Evolutionary conservation across 169 alveolate genomes (phyloP).

Genomic region (Cryptosporidium canis): DNA sequence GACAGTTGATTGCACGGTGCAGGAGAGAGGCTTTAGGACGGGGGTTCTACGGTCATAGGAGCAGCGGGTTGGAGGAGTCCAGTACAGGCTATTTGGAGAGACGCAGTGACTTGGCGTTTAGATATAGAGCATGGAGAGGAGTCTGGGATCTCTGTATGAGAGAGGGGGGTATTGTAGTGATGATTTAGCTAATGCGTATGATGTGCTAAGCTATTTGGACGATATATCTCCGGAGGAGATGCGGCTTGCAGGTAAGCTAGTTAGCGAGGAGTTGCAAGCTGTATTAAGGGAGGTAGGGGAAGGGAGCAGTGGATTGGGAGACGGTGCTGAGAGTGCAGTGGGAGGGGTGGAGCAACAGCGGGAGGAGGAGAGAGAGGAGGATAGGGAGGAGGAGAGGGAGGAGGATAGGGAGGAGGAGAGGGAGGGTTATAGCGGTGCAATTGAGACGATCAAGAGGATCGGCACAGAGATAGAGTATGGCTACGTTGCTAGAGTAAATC

Average conservation of each 20-base stretch:
- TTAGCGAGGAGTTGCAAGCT: not conserved
- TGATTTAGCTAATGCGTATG: not conserved
- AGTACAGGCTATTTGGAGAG: not conserved
- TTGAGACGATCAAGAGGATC: not conserved
- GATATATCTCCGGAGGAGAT: conserved; percentile 13
- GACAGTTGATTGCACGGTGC: not conserved
- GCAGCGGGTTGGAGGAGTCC: not conserved
- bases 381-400: not conserved
- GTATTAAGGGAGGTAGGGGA: not conserved
- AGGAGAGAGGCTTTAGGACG: not conserved
- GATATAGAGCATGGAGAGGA: not conserved
- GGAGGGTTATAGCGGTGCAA: not conserved
- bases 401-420: not conserved
- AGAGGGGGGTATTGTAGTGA: not conserved
- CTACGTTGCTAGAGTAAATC: not conserved
- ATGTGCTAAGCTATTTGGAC: conserved; percentile 21
- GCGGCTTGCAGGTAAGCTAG: not conserved
- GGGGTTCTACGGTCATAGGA: too few species aligned
- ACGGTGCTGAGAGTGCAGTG: not conserved
- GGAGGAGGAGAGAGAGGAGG: not conserved
- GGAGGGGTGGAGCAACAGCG: not conserved
- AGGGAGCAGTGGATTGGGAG: not conserved
- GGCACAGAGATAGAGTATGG: conserved; percentile 11
- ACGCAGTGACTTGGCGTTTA: not conserved
- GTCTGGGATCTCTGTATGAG: not conserved